phyloP scores from a whole-genome alignment of 2,329 filamentous ascomycete species.

The Exophiala sideris region DNA sequence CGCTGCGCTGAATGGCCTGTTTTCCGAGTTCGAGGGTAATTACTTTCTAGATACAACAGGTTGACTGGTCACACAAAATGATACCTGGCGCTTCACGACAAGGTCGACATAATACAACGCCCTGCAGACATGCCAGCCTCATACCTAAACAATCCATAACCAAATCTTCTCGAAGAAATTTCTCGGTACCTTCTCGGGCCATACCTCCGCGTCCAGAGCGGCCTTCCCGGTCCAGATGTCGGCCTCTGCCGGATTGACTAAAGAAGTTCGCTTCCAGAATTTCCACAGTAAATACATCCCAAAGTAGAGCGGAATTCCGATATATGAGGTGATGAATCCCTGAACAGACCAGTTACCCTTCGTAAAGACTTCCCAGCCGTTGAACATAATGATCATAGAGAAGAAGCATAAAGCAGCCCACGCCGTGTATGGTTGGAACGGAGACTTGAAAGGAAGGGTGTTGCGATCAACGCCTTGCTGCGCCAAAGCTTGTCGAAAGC shows the following conservation, averaged over 20 bases:
- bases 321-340: slow-evolving; percentile 49
- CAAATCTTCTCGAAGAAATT: slow-evolving; percentile 34
- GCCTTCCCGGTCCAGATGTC: slow-evolving; percentile 36
- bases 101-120: no score
- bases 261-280: slow-evolving; percentile 31
- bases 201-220: slow-evolving; percentile 33
- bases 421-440: slow-evolving; percentile 55
- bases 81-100: no score
- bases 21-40: slow-evolving; percentile 1
- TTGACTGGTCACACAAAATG: not conserved
- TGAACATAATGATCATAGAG: slow-evolving; percentile 61
- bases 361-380: slow-evolving; percentile 51
- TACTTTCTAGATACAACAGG: slow-evolving; percentile 4
- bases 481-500: slow-evolving; percentile 42
- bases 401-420: slow-evolving; percentile 57
- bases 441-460: slow-evolving; percentile 40
- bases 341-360: slow-evolving; percentile 31
- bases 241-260: slow-evolving; percentile 30
- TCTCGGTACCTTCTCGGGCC: slow-evolving; percentile 33
- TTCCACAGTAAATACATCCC: slow-evolving; percentile 35
- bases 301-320: slow-evolving; percentile 44
- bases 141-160: slow-evolving; percentile 33
- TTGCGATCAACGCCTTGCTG: slow-evolving; percentile 37
- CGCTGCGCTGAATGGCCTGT: not conserved
- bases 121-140: no score